Percentiles rank a stretch among this genome's conserved stretches.
These are phyloP conservation scores for Geranium brycei DNA, from an alignment of 345 rosid species.

Conservation along the genomic window DNA sequence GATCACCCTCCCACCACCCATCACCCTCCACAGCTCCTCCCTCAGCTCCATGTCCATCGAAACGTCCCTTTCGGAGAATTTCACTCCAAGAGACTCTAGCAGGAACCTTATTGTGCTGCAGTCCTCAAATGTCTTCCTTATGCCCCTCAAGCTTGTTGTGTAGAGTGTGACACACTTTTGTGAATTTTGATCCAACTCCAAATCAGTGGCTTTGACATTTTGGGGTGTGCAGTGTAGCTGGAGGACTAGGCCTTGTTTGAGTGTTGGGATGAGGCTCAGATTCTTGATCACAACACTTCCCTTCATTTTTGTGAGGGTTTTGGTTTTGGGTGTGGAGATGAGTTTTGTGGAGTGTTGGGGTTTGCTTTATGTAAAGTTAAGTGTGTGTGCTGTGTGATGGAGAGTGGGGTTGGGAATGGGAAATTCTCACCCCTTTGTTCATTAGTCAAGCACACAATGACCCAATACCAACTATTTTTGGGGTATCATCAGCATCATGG, in stretches of 20 bases:
- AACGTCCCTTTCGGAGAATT: slow-evolving; percentile 57
- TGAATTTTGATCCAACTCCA: neutral
- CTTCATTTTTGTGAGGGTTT: slow-evolving; percentile 31
- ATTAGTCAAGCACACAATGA: neutral
- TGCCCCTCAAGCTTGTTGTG: slow-evolving; percentile 63
- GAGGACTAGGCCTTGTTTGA: slow-evolving; percentile 34
- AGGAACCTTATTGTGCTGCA: slow-evolving; percentile 52
- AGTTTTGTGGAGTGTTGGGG: neutral
- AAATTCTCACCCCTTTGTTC: neutral
- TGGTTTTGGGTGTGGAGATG: too few species aligned
- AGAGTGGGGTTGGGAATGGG: neutral
- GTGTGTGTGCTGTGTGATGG: neutral
- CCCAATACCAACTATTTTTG: neutral
- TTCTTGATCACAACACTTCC: slow-evolving; percentile 59
- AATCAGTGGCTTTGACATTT: neutral
- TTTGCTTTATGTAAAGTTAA: neutral
- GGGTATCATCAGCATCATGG: neutral
- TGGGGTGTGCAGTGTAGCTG: slow-evolving; percentile 18
- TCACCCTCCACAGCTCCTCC: slow-evolving; percentile 61
- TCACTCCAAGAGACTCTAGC: slow-evolving; percentile 43
- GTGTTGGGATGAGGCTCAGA: slow-evolving; percentile 32
- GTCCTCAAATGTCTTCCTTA: slow-evolving; percentile 74
- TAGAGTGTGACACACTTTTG: slow-evolving; percentile 41
- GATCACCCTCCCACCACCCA: slow-evolving; percentile 39
- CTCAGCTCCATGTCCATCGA: slow-evolving; percentile 60